Evolutionary conservation across 2,329 filamentous ascomycete species (phyloP).

Genomic region (Bimuria novae-zelandiae): DNA sequence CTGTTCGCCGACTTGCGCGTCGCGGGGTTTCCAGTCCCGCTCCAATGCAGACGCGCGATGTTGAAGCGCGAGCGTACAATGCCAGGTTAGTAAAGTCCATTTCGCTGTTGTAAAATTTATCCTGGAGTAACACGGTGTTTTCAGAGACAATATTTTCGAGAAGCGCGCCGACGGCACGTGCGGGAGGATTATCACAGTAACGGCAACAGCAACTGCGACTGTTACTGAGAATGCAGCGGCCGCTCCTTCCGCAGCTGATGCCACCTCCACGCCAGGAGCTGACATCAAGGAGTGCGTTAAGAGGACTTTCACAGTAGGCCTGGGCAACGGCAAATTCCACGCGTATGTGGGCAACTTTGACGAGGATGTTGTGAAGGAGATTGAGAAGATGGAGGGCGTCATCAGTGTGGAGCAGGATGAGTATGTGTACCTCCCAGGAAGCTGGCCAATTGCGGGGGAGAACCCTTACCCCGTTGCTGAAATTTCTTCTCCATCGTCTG

Average conservation of each 20-base stretch:
- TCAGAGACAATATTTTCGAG: background rate
- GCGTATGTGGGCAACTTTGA: slow-evolving; percentile 53
- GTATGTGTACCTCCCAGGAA: slow-evolving; percentile 4
- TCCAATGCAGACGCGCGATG: background rate
- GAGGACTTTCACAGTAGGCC: slow-evolving; percentile 2
- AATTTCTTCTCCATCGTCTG: background rate
- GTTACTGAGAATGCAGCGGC: background rate
- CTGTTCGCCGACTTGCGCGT: slow-evolving; percentile 16
- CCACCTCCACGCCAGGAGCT: background rate
- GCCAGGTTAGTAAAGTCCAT: too few relatives aligned
- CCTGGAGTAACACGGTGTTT: too few relatives aligned
- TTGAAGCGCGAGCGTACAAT: too few relatives aligned
- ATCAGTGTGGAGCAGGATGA: slow-evolving; percentile 8
- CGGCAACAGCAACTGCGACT: background rate
- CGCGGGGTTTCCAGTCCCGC: slow-evolving; percentile 4
- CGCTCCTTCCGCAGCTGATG: background rate
- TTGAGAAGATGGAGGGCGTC: slow-evolving; percentile 4
- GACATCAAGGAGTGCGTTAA: background rate
- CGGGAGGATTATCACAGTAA: background rate
- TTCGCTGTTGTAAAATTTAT: too few relatives aligned
- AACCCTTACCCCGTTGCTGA: slow-evolving; percentile 3
- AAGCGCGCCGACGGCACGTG: background rate
- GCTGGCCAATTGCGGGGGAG: background rate
- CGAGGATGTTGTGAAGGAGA: slow-evolving; percentile 42
- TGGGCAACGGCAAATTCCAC: slow-evolving; percentile 13